These are phyloP conservation scores for Fusarium cicatricum DNA, from an alignment of 2,329 filamentous ascomycete genomes.

Conservation along the genomic window DNA sequence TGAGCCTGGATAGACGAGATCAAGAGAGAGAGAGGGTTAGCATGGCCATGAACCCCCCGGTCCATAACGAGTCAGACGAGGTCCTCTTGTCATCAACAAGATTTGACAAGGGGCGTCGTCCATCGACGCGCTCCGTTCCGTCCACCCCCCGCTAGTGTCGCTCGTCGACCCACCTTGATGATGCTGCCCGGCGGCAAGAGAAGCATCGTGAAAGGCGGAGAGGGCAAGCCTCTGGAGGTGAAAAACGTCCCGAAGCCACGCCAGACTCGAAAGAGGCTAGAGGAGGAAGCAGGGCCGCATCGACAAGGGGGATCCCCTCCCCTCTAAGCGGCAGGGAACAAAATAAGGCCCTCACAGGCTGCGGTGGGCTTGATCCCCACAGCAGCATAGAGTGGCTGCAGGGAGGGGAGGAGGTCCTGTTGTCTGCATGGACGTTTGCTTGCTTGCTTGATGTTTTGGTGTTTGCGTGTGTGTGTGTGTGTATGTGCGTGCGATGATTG, in stretches of 20 bases:
- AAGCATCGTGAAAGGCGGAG: constrained; percentile 50
- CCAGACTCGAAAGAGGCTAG: constrained; percentile 25
- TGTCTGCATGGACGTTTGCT: constrained; percentile 33
- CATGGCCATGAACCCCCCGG: background rate
- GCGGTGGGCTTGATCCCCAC: constrained; percentile 22
- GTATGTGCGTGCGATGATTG: constrained; percentile 3
- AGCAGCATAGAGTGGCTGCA: constrained; percentile 41
- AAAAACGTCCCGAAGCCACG: constrained; percentile 37
- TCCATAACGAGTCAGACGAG: constrained; percentile 9
- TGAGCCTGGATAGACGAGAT: too few species aligned
- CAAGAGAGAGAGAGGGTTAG: background rate
- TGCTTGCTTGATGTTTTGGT: constrained; percentile 5
- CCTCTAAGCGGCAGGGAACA: constrained; percentile 20
- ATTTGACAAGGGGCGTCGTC: constrained; percentile 6
- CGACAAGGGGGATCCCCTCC: constrained; percentile 9
- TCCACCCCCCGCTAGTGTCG: constrained; percentile 32
- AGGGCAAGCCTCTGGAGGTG: constrained; percentile 31
- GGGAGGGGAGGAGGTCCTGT: constrained; percentile 20
- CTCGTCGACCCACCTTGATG: constrained; percentile 32
- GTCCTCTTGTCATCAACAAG: constrained; percentile 9
- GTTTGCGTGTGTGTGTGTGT: background rate
- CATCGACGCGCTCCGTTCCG: constrained; percentile 27
- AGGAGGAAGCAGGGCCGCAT: constrained; percentile 1
- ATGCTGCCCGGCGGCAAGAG: constrained; percentile 49
- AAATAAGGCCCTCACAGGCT: constrained; percentile 23